These are phyloP conservation scores for Iodosphaeria phyllophila DNA, from an alignment of 2,329 filamentous ascomycete species.

Conservation along the genomic window DNA sequence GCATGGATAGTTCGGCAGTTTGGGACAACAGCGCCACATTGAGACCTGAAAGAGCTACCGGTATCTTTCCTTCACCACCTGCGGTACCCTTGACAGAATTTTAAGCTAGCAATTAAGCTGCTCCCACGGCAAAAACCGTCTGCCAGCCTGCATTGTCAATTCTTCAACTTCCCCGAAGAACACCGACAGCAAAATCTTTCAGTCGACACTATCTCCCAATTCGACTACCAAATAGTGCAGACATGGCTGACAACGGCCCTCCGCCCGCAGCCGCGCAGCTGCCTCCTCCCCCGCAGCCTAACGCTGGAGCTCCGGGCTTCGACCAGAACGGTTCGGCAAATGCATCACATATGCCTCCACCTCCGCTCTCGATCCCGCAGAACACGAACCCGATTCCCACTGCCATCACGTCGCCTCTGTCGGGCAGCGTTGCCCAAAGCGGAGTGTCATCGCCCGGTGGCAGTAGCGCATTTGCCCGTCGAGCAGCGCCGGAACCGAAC, in stretches of 20 bases:
- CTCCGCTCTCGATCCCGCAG: conserved; percentile 82
- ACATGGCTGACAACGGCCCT: conserved; percentile 66
- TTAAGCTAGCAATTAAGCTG: too few relatives aligned
- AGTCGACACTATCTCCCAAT: too few relatives aligned
- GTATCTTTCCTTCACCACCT: too few relatives aligned
- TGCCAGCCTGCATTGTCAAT: too few relatives aligned
- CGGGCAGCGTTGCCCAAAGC: conserved; percentile 35
- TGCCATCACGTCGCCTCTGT: conserved; percentile 76
- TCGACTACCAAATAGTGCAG: too few relatives aligned
- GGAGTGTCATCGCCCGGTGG: conserved; percentile 72
- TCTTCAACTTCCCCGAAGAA: too few relatives aligned
- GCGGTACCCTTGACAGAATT: too few relatives aligned
- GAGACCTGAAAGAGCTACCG: too few relatives aligned
- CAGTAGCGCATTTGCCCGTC: conserved; percentile 63
- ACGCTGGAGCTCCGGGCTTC: conserved; percentile 57
- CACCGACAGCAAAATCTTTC: too few relatives aligned
- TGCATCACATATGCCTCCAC: conserved; percentile 69
- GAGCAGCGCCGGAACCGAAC: conserved; percentile 92
- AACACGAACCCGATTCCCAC: conserved; percentile 93
- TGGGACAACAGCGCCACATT: too few relatives aligned
- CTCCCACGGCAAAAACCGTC: too few relatives aligned
- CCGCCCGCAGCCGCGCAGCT: conserved; percentile 44
- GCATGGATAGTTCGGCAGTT: too few relatives aligned
- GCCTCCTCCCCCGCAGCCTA: conserved; percentile 48
- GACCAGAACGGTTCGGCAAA: conserved; percentile 58